phyloP scores from a whole-genome alignment of 1,284 basidiomycete species.

The Neonothopanus nambi region DNA sequence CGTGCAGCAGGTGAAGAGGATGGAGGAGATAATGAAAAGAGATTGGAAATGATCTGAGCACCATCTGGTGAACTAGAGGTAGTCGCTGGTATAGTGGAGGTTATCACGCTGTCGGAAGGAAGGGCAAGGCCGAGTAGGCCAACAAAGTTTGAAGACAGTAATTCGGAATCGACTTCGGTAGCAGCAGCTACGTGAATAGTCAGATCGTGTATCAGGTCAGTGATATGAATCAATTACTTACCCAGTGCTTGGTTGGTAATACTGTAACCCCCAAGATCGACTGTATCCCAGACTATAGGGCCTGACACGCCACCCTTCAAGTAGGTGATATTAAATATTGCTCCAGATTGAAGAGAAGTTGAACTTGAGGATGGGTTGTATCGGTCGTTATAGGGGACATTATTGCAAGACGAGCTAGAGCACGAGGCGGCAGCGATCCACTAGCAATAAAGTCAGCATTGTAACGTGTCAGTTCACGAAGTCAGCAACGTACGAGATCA shows the following conservation, averaged over 20 bases:
- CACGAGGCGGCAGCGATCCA: slow-evolving; percentile 67
- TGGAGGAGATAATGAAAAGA: slow-evolving; percentile 61
- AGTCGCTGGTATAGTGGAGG: slow-evolving; percentile 44
- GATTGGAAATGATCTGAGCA: slow-evolving; percentile 60
- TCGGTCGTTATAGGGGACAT: slow-evolving; percentile 35
- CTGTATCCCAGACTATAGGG: slow-evolving; percentile 65
- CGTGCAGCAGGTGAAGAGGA: slow-evolving; percentile 51
- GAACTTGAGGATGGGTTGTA: slow-evolving; percentile 54
- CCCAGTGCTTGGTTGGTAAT: slow-evolving; percentile 64
- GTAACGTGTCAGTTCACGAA: slow-evolving; percentile 6
- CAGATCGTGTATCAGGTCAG: background rate
- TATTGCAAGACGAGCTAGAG: slow-evolving; percentile 45
- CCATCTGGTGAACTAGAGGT: slow-evolving; percentile 56
- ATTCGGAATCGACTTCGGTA: slow-evolving; percentile 49
- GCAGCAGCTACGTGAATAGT: slow-evolving; percentile 49
- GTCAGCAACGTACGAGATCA: slow-evolving; percentile 55
- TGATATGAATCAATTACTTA: slow-evolving; percentile 29
- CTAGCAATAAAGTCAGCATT: slow-evolving; percentile 36
- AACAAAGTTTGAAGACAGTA: slow-evolving; percentile 50
- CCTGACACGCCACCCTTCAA: slow-evolving; percentile 58
- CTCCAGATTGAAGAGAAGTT: slow-evolving; percentile 32
- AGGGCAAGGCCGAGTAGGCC: slow-evolving; percentile 76
- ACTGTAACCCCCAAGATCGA: slow-evolving; percentile 57
- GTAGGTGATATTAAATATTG: slow-evolving; percentile 52
- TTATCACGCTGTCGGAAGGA: slow-evolving; percentile 64